Evolutionary conservation across 202 grass and related monocot genomes (phyloP).

Genomic region (Carex arenaria): DNA sequence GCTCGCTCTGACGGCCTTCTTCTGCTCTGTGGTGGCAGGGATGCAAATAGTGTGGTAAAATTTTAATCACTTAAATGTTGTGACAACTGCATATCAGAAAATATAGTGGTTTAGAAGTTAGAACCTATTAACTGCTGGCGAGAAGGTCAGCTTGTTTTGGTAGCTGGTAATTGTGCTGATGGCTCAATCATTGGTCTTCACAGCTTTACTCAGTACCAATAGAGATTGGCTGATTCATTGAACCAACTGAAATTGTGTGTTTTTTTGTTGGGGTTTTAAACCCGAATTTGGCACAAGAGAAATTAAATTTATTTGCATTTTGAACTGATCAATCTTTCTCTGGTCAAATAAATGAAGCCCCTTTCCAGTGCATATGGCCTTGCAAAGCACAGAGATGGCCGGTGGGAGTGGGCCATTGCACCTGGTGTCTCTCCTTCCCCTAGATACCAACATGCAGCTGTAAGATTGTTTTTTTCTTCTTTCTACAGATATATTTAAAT

Average conservation of each 20-base stretch:
- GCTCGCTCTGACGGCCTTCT: constrained; percentile 99
- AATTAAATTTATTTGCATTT: background rate
- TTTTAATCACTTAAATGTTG: background rate
- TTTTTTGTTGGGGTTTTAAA: background rate
- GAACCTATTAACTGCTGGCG: background rate
- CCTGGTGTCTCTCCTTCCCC: constrained; percentile 97
- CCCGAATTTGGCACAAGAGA: background rate
- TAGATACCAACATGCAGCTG: constrained; percentile 99
- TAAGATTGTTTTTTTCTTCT: constrained; percentile 41
- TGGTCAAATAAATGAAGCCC: constrained; percentile 45
- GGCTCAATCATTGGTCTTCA: background rate
- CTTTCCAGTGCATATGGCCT: constrained; percentile 96
- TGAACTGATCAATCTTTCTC: constrained; percentile 18
- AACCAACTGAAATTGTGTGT: background rate
- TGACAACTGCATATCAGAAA: background rate
- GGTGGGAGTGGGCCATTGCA: constrained; percentile 99
- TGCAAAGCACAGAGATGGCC: constrained; percentile 96
- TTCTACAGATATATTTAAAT: background rate
- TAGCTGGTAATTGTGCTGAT: background rate
- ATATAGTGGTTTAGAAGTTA: background rate
- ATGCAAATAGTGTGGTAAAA: constrained; percentile 90
- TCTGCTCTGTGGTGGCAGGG: constrained; percentile 92
- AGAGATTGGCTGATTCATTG: background rate
- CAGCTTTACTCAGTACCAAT: background rate
- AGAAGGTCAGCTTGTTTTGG: background rate